Evolutionary conservation across 2,329 filamentous ascomycete genomes (phyloP), one percentile per base, ranked within the genome.

Genomic region (Lachnellula cervina): DNA sequence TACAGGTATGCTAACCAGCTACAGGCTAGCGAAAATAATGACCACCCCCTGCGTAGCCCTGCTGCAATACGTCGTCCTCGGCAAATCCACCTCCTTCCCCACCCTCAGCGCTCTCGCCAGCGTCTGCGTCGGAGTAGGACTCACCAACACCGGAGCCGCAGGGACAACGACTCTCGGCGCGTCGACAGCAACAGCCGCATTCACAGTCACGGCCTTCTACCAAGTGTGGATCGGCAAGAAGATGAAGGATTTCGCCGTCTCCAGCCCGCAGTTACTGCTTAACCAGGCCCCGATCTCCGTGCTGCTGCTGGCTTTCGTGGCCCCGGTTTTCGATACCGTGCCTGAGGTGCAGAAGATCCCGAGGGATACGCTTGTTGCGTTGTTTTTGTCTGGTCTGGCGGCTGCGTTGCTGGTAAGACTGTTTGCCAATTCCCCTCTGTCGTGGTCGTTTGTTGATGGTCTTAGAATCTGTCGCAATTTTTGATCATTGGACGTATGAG

Each of bases 201-300:
- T 76, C 58, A 72, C 70, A 54, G 72, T 73, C 2, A 76, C 74
- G 8, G 74, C 73, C 1, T 72, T 76, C 47, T 76, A 76, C 58
- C 74, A 76, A 63, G 75, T 76, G 47, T 76, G 74, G 74, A 76
- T 76, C 55, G 74, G 74, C 59, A 76, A 76, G 70, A 76, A 76
- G 64, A 76, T 76, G 54, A 70, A 72, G 54, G 74, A 76, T 59
- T 75, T 76, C 46, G 46, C 46, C 1, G 74, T 75, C 13, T 72
- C 72, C 0, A 71, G 71, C 40, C 73, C 74, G 2, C 74, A 77
- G 58, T 66, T 77, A 14, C 68, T 77, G 5, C 66, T 76, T 49
- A 77, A 76, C 60, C 74, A 77, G 59, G 74, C 74, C 4, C 74
- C 74, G 14, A 74, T 76, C 51, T 73, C 73, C 5, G 74, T 75